These are phyloP conservation scores for Colletotrichum sp. DNA, from an alignment of 2,329 filamentous ascomycete genomes.

Conservation along the genomic window DNA sequence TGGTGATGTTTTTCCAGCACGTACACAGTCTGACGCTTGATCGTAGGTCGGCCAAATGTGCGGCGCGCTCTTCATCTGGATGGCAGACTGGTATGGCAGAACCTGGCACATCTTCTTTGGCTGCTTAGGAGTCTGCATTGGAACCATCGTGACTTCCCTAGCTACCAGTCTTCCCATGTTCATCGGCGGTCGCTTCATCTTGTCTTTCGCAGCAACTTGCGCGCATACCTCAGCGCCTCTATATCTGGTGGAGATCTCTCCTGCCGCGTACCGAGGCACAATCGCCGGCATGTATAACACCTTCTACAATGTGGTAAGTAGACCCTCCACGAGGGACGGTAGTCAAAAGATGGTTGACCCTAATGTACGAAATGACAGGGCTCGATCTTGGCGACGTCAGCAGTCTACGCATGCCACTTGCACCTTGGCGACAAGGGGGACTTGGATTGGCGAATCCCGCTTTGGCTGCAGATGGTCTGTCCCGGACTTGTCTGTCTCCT, in stretches of 20 bases:
- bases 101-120: conserved; percentile 48
- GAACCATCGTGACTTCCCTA: conserved; percentile 53
- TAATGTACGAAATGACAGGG: conserved; percentile 10
- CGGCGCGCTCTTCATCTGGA: conserved; percentile 46
- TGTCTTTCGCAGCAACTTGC: conserved; percentile 61
- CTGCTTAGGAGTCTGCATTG: conserved; percentile 52
- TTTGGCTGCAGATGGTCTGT: conserved; percentile 38
- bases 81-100: conserved; percentile 49
- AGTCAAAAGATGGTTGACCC: background rate
- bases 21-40: background rate
- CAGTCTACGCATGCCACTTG: conserved; percentile 34
- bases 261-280: conserved; percentile 62
- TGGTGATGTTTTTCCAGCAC: background rate
- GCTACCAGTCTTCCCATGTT: conserved; percentile 41
- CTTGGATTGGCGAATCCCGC: conserved; percentile 36
- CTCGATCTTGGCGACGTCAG: conserved; percentile 34
- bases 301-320: conserved; percentile 43
- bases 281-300: conserved; percentile 60
- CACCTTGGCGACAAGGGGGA: conserved; percentile 29
- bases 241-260: conserved; percentile 65
- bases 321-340: accelerated
- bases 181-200: conserved; percentile 56
- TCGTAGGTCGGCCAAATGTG: conserved; percentile 44
- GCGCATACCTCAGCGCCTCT: conserved; percentile 61
- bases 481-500: conserved; percentile 31